Evolutionary conservation across 192 early-diverging fungal genomes (phyloP), one percentile per base, ranked within the genome.

Genomic region (Podila minutissima): DNA sequence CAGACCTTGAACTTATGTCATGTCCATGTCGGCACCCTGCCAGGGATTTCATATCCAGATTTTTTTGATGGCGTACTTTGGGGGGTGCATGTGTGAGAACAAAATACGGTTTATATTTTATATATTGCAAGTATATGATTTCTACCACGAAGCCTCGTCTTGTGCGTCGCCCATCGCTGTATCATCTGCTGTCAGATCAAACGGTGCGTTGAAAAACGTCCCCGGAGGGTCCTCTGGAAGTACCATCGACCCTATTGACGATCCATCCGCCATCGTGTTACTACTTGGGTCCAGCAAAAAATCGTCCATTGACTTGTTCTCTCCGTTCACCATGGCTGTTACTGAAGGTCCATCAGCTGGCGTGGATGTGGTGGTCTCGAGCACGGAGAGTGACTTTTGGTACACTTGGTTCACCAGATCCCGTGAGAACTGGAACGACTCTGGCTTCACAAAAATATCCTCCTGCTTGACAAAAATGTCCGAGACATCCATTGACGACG

Each of bases 331-430:
- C 65, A 58, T 59, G 15, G 41, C 24, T 15, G 49, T 12, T 11
- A 28, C 65, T 57, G 29, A 63, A 20, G 28, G 59, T 11, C 28
- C 41, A 46, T 46, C 15, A 15, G 41, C 41, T 46, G 41, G 41
- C 15, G 41, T 46, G 41, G 41, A 46, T 17, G 41, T 12, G 0
- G 31, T 50, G 0, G 64, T 73, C 33, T 81, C 77, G 62, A 81
- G 63, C 24, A 81, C 77, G 4, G 77, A 68, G 10, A 81, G 46
- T 3, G 77, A 69, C 62, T 81, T 81, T 73, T 81, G 77, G 35
- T 81, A 81, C 31, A 81, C 77, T 32, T 81, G 77, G 29, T 81
- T 81, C 11, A 81, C 77, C n/a, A 81, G 37, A 11, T 81, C 77
- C 22, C 22, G 77, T 15, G 77, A 73, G 26, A 81, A 81, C 77